Evolutionary conservation across 2,329 filamentous ascomycete genomes (phyloP).

Genomic region (Xylariaceae sp.): DNA sequence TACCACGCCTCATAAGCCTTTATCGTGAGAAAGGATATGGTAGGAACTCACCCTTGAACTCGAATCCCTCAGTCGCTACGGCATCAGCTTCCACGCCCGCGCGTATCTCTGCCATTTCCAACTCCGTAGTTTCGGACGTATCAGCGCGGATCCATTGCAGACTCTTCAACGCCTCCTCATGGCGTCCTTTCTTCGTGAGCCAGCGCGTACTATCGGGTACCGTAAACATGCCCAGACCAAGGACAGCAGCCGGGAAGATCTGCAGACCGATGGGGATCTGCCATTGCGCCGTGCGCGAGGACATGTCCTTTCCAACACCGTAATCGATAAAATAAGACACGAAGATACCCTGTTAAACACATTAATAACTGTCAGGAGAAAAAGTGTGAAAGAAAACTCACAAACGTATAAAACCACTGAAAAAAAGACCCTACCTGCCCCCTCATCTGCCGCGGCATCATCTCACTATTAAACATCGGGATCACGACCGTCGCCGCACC

Average conservation of each 20-base stretch:
- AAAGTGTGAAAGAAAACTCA: constrained; percentile 7
- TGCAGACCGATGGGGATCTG: constrained; percentile 52
- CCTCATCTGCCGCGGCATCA: constrained; percentile 40
- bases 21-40: too few relatives aligned
- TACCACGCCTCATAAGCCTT: too few relatives aligned
- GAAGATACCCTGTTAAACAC: constrained; percentile 37
- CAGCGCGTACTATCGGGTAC: constrained; percentile 46
- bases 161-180: constrained; percentile 42
- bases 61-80: constrained; percentile 40
- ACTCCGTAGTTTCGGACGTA: constrained; percentile 31
- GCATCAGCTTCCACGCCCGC: constrained; percentile 42
- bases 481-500: constrained; percentile 35
- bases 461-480: constrained; percentile 38
- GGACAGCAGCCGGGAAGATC: constrained; percentile 41
- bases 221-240: constrained; percentile 44
- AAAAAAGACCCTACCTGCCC: constrained; percentile 47
- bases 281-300: constrained; percentile 43
- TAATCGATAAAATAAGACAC: constrained; percentile 51
- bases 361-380: too few relatives aligned
- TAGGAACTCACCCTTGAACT: constrained; percentile 24
- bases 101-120: constrained; percentile 48
- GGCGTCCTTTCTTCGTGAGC: constrained; percentile 42
- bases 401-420: constrained; percentile 42
- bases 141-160: constrained; percentile 48
- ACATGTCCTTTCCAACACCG: constrained; percentile 35